Evolutionary conservation across 2,329 filamentous ascomycete genomes (phyloP), one percentile per base, ranked within the genome.

Genomic region (Emmonsia crescens): DNA sequence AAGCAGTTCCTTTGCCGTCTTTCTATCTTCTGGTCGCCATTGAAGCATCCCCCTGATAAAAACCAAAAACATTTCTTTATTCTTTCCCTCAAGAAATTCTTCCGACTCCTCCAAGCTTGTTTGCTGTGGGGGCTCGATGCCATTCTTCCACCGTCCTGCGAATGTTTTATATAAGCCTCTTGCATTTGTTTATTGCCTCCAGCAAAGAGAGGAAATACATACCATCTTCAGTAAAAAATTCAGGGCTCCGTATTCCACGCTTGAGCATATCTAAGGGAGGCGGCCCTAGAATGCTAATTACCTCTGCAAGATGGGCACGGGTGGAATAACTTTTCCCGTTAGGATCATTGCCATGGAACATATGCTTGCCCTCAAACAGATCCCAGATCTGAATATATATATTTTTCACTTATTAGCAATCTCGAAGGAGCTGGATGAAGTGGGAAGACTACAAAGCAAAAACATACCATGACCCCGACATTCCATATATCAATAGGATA

Each of bases 401-500:
- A n/a, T n/a, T 55, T 49, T 57, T 31, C 57, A 48, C 29, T 42
- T 6, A 16, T 60, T 60, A 60, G n/a, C 12, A 60, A 42, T 33
- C 33, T 40, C 36, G 36, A 63, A 40, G 48, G 38, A 61, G 40
- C 10, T 5, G 1, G 4, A 59, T 59, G 21, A 14, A 58, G 56
- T 40, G 36, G 21, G 46, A 52, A 48, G 19, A 49, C n/a, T 14
- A 42, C 1, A 48, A 1, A 62, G 49, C 0, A 48, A 60, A 21
- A 61, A 54, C 74, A 70, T 69, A 80, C 79, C 78, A 82, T 76
- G 57, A 73, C 74, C 0, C 78, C 80, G 2, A 75, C 70, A 62
- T 79, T 81, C 80, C 80, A 83, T 59, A 82, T 79, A 67, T 83
- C 80, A 31, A 81, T 68, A 12, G 72, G 65, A 59, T 78, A 79